These are phyloP conservation scores for Citrullus amarus DNA, from an alignment of 306 rosid species.

Conservation along the genomic window DNA sequence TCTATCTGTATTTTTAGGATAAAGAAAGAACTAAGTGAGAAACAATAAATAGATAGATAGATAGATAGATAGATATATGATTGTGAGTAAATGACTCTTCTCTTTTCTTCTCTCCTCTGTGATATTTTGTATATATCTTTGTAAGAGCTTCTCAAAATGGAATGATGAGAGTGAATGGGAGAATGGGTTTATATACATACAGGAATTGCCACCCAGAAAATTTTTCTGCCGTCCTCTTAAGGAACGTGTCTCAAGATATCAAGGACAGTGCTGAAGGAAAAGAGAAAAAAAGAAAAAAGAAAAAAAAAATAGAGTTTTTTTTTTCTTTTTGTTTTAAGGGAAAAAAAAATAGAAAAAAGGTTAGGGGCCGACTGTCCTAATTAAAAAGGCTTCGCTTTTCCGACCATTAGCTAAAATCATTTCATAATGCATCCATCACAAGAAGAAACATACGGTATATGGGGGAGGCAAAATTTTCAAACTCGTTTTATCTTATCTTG, in stretches of 20 bases:
- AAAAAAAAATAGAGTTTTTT: too few relatives aligned
- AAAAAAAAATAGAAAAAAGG: neutral
- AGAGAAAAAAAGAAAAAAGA: neutral
- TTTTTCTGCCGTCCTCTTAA: neutral
- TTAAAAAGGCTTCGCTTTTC: neutral
- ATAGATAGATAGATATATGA: neutral
- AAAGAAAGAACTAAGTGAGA: neutral
- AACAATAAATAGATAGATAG: neutral
- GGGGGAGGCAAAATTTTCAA: neutral
- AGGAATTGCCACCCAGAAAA: slow-evolving; percentile 13
- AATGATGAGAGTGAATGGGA: slow-evolving; percentile 16
- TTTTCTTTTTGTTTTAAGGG: neutral
- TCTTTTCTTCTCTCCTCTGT: neutral
- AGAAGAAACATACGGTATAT: neutral
- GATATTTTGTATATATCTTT: slow-evolving; percentile 11
- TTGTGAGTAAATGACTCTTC: neutral
- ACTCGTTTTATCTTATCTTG: neutral
- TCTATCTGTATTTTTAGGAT: neutral
- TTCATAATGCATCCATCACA: neutral
- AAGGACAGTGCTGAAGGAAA: neutral
- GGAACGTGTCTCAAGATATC: slow-evolving; percentile 6
- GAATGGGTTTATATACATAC: slow-evolving; percentile 41
- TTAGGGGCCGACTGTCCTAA: neutral
- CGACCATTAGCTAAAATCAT: neutral
- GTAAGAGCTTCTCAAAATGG: slow-evolving; percentile 17